Base-by-base conservation (phyloP, 495 filamentous ascomycete species). In the Penicillium maclennaniae region DNA sequence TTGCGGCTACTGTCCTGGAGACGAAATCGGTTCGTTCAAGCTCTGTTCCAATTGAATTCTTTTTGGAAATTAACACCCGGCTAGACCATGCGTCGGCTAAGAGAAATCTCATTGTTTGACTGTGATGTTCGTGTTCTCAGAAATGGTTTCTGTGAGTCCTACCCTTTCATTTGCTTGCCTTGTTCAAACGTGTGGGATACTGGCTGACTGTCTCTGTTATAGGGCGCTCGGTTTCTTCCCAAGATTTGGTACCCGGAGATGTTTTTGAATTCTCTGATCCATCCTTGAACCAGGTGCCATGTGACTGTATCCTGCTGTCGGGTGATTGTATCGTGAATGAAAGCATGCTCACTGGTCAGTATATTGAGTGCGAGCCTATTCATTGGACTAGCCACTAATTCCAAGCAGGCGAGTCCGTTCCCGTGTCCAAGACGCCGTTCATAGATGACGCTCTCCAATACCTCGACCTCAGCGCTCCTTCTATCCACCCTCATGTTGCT, bases 261-360 rank as follows among this genome's bases (percentile, higher is more conserved):
- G 87, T 99, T 5, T 99, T 95, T 66, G 95, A 99, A 70, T 83
- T 97, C 39, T 96, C 93, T 48, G 95, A 99, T 68, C 95, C 92
- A 14, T 92, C 85, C n/a, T 75, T 99, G 25, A 82, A 84, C n/a
- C 87, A 95, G 60, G 88, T 96, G 60, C 95, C 95, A 10, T 91
- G 90, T 62, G 95, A 99, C 70, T 95, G 92, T 66, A 76, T 99
- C 36, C 74, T 99, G 7, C 73, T 99, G 6, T 88, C 88, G 48
- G 95, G 95, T 21, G 95, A 99, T 68, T 96, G 91, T 68, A 97
- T 99, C 56, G 91, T 99, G 54, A 99, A 99, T 66, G 95, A 99
- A 69, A 97, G 92, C 75, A 99, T 99, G 95, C 83, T 99, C 27
- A 99, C 95, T 37, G 87, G 87, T 87, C 63, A 60, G 73, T 63